Evolutionary conservation across 2,329 filamentous ascomycete species (phyloP).

Genomic region (Neofusicoccum ribis): DNA sequence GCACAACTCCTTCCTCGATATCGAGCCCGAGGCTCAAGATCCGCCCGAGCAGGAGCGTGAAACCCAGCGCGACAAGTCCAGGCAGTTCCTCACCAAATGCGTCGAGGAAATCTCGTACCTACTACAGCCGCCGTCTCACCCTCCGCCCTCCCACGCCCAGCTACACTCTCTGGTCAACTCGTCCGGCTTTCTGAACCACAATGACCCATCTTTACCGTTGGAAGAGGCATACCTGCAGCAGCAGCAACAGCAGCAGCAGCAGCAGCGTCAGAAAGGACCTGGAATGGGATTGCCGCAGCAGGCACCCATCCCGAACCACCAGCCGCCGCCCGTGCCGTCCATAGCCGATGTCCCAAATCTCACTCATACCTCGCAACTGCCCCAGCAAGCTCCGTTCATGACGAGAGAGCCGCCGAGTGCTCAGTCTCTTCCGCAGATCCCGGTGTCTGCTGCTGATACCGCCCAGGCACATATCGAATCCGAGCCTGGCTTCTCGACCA

Average conservation of each 20-base stretch:
- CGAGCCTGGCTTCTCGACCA: constrained; percentile 42
- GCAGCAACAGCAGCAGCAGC: constrained; percentile 46
- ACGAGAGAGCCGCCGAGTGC: constrained; percentile 45
- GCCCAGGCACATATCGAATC: constrained; percentile 31
- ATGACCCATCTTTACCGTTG: constrained; percentile 56
- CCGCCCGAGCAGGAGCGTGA: constrained; percentile 56
- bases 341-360: constrained; percentile 46
- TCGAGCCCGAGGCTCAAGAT: constrained; percentile 43
- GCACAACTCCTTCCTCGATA: constrained; percentile 54
- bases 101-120: constrained; percentile 69
- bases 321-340: constrained; percentile 52
- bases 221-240: constrained; percentile 62
- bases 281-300: constrained; percentile 35
- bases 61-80: constrained; percentile 62
- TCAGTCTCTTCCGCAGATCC: constrained; percentile 29
- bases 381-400: constrained; percentile 46
- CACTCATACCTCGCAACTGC: constrained; percentile 36
- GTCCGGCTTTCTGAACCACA: constrained; percentile 47
- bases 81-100: constrained; percentile 64
- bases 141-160: constrained; percentile 54
- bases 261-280: constrained; percentile 44
- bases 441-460: constrained; percentile 28
- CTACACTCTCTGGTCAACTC: constrained; percentile 38
- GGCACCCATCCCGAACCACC: constrained; percentile 60
- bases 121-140: constrained; percentile 64